Percentiles rank a stretch among this genome's conserved stretches.
Conservation (phyloP, 2,329 filamentous ascomycete species). For the Xylaria sp. region DNA sequence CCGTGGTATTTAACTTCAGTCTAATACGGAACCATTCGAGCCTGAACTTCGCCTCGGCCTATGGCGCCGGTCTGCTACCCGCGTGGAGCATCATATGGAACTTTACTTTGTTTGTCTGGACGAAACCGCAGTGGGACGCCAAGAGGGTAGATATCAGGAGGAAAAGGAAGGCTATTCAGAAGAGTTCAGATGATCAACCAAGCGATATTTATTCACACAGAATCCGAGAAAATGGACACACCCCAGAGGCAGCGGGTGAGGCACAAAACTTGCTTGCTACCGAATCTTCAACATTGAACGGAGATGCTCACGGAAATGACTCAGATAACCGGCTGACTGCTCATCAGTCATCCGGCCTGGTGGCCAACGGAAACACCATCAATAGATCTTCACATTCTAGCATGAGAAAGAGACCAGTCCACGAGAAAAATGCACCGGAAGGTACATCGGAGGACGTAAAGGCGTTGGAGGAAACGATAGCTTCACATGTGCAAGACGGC, state of each 20-base stretch:
- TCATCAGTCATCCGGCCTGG: slow-evolving; percentile 2
- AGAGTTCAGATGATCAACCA: not conserved
- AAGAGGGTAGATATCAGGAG: slow-evolving; percentile 50
- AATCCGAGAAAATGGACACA: slow-evolving; percentile 9
- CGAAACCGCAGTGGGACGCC: slow-evolving; percentile 58
- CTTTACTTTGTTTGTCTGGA: slow-evolving; percentile 55
- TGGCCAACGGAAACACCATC: slow-evolving; percentile 3
- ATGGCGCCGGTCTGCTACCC: slow-evolving; percentile 52
- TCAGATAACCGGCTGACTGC: not conserved
- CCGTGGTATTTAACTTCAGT: slow-evolving; percentile 48
- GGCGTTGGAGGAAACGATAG: not conserved
- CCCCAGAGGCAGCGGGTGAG: not conserved
- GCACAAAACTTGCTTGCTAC: not conserved
- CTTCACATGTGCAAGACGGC: slow-evolving; percentile 5
- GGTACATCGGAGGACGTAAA: slow-evolving; percentile 1
- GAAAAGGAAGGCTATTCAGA: slow-evolving; percentile 10
- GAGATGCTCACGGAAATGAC: not conserved
- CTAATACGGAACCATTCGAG: slow-evolving; percentile 50
- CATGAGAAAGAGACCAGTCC: slow-evolving; percentile 6
- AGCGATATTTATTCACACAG: not conserved
- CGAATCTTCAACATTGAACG: not conserved
- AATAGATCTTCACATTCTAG: not conserved
- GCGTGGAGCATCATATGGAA: slow-evolving; percentile 55
- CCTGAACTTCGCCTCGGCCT: slow-evolving; percentile 53
- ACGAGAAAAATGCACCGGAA: not conserved